Percentiles rank a stretch among this genome's conserved stretches.
phyloP scores from a whole-genome alignment of 352 stramenopile species.

The Sclerospora graminicola region DNA sequence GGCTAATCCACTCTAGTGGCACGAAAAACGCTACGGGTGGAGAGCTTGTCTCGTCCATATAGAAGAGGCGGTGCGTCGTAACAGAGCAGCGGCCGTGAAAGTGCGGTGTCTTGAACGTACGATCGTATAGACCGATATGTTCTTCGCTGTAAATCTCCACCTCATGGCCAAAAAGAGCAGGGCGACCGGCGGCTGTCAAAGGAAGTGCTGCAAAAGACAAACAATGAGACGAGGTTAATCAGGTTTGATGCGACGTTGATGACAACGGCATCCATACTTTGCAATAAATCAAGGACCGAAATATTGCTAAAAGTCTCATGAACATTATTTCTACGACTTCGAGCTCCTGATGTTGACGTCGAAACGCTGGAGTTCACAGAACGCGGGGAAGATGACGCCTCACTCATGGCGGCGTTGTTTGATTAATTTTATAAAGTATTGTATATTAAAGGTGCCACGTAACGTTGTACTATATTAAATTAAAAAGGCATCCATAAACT shows the following conservation, averaged over 20 bases:
- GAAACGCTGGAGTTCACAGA: conserved; percentile 12
- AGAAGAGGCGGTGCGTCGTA: conserved; percentile 80
- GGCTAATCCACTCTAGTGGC: conserved; percentile 59
- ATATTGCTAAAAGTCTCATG: conserved; percentile 13
- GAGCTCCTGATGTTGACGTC: conserved; percentile 3
- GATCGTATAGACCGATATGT: conserved; percentile 76
- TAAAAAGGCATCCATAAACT: too few species aligned
- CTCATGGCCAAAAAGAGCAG: conserved; percentile 63
- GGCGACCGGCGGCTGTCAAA: conserved; percentile 57
- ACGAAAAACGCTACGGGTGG: conserved; percentile 55
- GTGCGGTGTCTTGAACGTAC: conserved; percentile 64
- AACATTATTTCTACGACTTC: conserved; percentile 2
- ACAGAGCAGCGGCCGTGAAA: conserved; percentile 62
- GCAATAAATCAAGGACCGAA: conserved; percentile 53
- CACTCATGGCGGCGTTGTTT: too few species aligned
- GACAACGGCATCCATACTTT: conserved; percentile 28
- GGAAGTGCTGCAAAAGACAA: conserved; percentile 33
- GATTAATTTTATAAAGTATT: too few species aligned
- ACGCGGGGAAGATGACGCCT: conserved; percentile 21
- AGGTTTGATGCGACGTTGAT: background rate
- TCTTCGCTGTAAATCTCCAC: conserved; percentile 86
- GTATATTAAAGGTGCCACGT: too few species aligned
- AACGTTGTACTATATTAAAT: too few species aligned
- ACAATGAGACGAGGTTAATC: background rate
- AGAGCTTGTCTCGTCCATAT: conserved; percentile 47